These are phyloP conservation scores for Tubosaeta sp. DNA, from an alignment of 768 basidiomycete genomes.

Conservation along the genomic window DNA sequence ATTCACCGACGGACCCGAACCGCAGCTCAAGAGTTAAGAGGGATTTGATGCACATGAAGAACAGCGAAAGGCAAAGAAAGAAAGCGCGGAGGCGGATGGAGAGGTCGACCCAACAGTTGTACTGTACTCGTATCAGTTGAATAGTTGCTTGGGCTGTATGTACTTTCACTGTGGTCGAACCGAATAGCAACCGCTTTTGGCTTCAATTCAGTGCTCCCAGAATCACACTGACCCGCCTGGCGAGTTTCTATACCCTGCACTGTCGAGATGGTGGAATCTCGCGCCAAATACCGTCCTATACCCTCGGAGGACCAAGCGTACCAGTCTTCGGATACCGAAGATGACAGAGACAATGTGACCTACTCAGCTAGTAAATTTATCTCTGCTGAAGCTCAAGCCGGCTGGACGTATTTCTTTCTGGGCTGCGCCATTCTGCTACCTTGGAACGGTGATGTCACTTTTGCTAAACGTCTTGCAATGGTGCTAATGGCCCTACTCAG, in stretches of 20 bases:
- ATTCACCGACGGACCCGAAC: too few species aligned
- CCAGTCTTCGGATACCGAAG: not conserved
- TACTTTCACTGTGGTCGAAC: too few species aligned
- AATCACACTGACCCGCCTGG: too few species aligned
- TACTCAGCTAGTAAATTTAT: conserved; percentile 24
- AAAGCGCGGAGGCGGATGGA: too few species aligned
- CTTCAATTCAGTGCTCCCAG: too few species aligned
- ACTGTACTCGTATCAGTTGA: too few species aligned
- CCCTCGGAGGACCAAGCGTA: conserved; percentile 15
- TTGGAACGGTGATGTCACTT: conserved; percentile 75
- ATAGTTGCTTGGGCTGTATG: too few species aligned
- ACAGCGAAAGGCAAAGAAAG: too few species aligned
- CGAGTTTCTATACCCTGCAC: not conserved
- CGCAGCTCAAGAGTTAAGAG: too few species aligned
- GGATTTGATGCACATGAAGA: too few species aligned
- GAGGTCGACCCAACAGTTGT: too few species aligned
- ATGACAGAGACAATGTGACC: conserved; percentile 3
- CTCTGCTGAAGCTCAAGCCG: conserved; percentile 40
- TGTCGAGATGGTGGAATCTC: conserved; percentile 8
- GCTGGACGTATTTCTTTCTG: conserved; percentile 67
- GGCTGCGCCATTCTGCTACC: conserved; percentile 79
- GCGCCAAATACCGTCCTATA: conserved; percentile 1
- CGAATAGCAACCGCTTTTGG: too few species aligned
- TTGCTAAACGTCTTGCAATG: not conserved
- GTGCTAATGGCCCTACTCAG: conserved; percentile 36